Evolutionary conservation across 1,284 basidiomycete species (phyloP), one percentile per base, ranked within the genome.

Genomic region (Malassezia brasiliensis): DNA sequence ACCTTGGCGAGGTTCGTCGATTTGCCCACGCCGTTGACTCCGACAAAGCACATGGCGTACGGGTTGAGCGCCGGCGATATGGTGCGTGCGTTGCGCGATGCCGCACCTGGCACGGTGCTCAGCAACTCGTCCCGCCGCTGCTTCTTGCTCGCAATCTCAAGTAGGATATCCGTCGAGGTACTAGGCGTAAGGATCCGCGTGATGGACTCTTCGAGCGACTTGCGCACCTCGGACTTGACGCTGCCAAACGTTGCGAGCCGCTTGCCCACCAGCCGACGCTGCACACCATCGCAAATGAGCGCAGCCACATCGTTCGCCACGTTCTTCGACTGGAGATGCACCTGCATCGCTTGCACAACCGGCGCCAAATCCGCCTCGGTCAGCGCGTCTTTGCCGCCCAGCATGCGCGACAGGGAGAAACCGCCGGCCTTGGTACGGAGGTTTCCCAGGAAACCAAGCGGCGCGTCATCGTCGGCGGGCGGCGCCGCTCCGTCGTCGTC

Each of bases 1-100:
- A 99, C 93, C 78, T 99, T 99, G 50, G 87, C 89, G 28, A 99
- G 78, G 75, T 96, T 98, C 5, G 94, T 98, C 65, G 90, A 94
- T 79, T 99, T 99, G 49, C 94, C 94, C 19, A 99, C 94, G 20
- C 94, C 94, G 72, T 99, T 99, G 48, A 99, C 94, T n/a, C 94
- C 94, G 40, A 98, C 91, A 74, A 99, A 99, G 0, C 90, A 86
- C 68, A 99, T 87, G 60, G 85, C 84, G 76, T 96, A 98, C 0
- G 90, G 91, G 63, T 84, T 79, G 12, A 76, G 69, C 28, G 82
- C 82, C 1, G 85, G 83, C 1, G 83, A 76, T 35, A 85, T 74
- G 3, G 85, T 83, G 1, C 47, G 31, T 47, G 62, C 59, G 30
- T 62, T 60, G 53, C 61, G 59, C 41, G 60, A 61, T 30, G 40